Evolutionary conservation across 192 early-diverging fungal genomes (phyloP).

Genomic region (Allomyces javanicus): DNA sequence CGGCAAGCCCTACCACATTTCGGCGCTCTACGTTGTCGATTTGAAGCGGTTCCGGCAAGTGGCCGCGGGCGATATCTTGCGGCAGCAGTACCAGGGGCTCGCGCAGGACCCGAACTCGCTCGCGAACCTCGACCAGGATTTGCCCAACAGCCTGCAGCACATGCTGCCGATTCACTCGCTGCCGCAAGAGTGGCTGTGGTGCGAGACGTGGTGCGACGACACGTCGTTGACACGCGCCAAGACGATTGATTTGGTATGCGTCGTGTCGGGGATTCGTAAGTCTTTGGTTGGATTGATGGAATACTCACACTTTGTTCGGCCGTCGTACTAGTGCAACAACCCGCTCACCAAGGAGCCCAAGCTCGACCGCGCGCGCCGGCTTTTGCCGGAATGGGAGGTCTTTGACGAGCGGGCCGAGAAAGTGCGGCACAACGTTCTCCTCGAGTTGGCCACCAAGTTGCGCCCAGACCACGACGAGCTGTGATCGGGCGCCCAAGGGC

Average conservation of each 20-base stretch:
- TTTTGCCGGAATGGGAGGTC: constrained; percentile 84
- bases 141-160: constrained; percentile 93
- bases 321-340: constrained; percentile 68
- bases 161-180: constrained; percentile 76
- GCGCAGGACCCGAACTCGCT: constrained; percentile 70
- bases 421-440: neutral
- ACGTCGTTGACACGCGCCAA: constrained; percentile 62
- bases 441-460: too few species aligned
- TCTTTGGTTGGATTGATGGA: neutral
- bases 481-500: too few species aligned
- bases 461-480: too few species aligned
- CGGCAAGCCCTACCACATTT: constrained; percentile 86
- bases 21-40: constrained; percentile 91
- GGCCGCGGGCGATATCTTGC: constrained; percentile 80
- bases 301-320: neutral
- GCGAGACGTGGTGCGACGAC: constrained; percentile 96
- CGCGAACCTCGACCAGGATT: constrained; percentile 92
- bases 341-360: constrained; percentile 98
- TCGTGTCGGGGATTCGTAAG: neutral
- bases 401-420: constrained; percentile 42
- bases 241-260: constrained; percentile 81
- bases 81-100: constrained; percentile 82
- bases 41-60: constrained; percentile 73
- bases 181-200: constrained; percentile 98
- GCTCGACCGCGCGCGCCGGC: constrained; percentile 70